Evolutionary conservation across 2,329 filamentous ascomycete species (phyloP).

Genomic region (Aureobasidium pullulans): DNA sequence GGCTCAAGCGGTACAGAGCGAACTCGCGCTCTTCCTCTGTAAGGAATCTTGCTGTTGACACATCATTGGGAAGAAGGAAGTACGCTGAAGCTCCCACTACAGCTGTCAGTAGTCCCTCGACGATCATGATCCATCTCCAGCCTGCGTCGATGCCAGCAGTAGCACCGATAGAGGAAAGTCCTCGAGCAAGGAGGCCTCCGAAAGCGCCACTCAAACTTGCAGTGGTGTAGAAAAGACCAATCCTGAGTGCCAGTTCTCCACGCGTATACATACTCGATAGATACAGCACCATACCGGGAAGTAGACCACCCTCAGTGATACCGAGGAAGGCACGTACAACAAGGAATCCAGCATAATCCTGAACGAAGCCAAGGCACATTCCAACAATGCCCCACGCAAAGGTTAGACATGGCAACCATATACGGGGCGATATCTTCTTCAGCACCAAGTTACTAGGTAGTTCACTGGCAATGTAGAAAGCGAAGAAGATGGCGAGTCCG

Average conservation of each 20-base stretch:
- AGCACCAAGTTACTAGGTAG: conserved; percentile 37
- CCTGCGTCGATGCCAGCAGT: conserved; percentile 21
- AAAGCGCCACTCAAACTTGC: conserved; percentile 24
- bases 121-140: conserved; percentile 26
- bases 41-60: conserved; percentile 51
- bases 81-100: conserved; percentile 32
- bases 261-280: conserved; percentile 34
- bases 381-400: conserved; percentile 33
- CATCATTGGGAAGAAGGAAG: conserved; percentile 53
- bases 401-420: conserved; percentile 33
- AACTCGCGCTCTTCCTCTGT: conserved; percentile 41
- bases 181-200: conserved; percentile 13
- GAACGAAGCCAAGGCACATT: conserved; percentile 34
- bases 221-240: conserved; percentile 29
- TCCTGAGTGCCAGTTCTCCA: conserved; percentile 29
- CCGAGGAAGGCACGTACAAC: conserved; percentile 34
- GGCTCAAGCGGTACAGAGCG: conserved; percentile 26
- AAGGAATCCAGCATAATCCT: conserved; percentile 33
- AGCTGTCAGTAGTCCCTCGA: conserved; percentile 24
- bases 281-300: conserved; percentile 33
- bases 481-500: conserved; percentile 38
- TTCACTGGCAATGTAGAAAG: conserved; percentile 33
- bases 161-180: conserved; percentile 17
- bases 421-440: conserved; percentile 34
- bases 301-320: conserved; percentile 32